These are phyloP conservation scores for Euphorbia celastroides DNA, from an alignment of 441 rosid genomes.

Conservation along the genomic window DNA sequence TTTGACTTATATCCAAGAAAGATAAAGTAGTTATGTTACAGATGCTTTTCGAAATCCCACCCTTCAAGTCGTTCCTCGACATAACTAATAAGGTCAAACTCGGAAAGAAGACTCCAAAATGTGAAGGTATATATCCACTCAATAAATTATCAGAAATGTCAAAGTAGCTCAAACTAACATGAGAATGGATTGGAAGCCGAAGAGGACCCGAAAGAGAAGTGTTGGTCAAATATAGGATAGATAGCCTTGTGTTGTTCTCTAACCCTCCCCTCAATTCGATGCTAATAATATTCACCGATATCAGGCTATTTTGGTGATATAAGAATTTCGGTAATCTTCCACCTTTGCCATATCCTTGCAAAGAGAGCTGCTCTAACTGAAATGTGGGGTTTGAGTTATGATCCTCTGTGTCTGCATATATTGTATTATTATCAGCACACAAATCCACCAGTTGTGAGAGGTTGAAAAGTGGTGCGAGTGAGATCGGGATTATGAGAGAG, in stretches of 20 bases:
- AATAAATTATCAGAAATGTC: slow-evolving; percentile 18
- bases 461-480: slow-evolving; percentile 22
- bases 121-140: neutral
- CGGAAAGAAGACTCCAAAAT: neutral
- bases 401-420: neutral
- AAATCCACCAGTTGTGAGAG: slow-evolving; percentile 20
- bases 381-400: slow-evolving; percentile 13
- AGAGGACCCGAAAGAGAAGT: slow-evolving; percentile 20
- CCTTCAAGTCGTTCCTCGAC: neutral
- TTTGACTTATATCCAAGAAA: neutral
- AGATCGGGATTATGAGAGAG: slow-evolving; percentile 14
- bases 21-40: neutral
- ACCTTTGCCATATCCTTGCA: neutral
- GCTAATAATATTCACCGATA: neutral
- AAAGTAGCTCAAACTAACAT: neutral
- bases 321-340: slow-evolving; percentile 22
- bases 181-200: slow-evolving; percentile 7
- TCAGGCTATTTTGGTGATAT: slow-evolving; percentile 17
- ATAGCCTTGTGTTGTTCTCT: slow-evolving; percentile 22
- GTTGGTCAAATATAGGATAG: neutral
- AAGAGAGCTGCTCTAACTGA: neutral
- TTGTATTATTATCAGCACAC: neutral
- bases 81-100: neutral
- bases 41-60: neutral
- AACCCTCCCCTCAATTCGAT: neutral